Conservation (phyloP, 495 filamentous ascomycete species). For the Xylaria nigripes region DNA sequence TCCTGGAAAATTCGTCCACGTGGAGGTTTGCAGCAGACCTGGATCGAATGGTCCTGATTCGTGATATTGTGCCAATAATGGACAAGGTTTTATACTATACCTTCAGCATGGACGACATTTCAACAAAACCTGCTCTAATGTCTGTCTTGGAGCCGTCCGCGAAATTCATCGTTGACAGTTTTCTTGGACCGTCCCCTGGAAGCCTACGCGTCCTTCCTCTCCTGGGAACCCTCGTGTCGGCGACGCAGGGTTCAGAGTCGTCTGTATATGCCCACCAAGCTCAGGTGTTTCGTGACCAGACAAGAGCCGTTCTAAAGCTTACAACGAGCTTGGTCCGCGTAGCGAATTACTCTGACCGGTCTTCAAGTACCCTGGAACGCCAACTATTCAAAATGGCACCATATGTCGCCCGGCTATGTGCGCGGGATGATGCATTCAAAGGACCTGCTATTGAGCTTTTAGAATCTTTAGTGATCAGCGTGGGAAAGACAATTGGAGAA, state of each 20-base stretch:
- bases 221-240: conserved; percentile 58
- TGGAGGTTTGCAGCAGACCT: conserved; percentile 70
- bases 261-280: conserved; percentile 54
- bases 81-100: conserved; percentile 60
- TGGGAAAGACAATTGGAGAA: conserved; percentile 54
- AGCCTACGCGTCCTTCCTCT: conserved; percentile 72
- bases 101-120: conserved; percentile 61
- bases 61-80: conserved; percentile 56
- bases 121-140: conserved; percentile 50
- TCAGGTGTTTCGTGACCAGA: conserved; percentile 51
- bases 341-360: conserved; percentile 52
- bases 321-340: conserved; percentile 60
- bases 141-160: conserved; percentile 58
- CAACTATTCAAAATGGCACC: conserved; percentile 73
- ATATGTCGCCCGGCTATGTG: conserved; percentile 69
- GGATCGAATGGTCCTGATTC: conserved; percentile 49
- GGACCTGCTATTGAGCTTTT: conserved; percentile 58
- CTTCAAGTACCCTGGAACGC: conserved; percentile 58
- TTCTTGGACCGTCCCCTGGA: conserved; percentile 59
- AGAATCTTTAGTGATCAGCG: conserved; percentile 62
- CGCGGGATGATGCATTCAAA: conserved; percentile 57
- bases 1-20: conserved; percentile 69
- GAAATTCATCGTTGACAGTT: conserved; percentile 63
- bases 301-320: conserved; percentile 56
- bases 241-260: conserved; percentile 54